These are phyloP conservation scores for Backusella psychrophila DNA, from an alignment of 192 early-diverging fungal genomes.

Conservation along the genomic window DNA sequence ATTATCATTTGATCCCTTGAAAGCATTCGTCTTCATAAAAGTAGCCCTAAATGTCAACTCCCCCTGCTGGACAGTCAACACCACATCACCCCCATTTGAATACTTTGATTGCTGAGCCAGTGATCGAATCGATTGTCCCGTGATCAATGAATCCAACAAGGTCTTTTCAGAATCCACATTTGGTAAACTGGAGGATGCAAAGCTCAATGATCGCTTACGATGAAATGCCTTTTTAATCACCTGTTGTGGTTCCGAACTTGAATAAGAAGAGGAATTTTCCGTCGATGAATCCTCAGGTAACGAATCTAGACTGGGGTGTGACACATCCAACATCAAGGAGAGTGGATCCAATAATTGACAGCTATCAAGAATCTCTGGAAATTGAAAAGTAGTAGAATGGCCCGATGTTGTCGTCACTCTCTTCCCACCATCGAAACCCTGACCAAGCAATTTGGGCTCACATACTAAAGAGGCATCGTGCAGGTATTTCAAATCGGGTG, in stretches of 20 bases:
- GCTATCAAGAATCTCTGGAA: conserved; percentile 18
- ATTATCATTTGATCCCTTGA: not conserved
- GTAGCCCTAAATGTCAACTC: conserved; percentile 37
- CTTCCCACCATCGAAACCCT: not conserved
- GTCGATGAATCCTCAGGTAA: not conserved
- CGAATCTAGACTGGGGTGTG: not conserved
- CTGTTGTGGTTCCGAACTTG: not conserved
- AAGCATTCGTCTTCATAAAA: not conserved
- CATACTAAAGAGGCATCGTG: conserved; percentile 29
- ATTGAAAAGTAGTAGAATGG: not conserved
- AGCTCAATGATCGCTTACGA: conserved; percentile 29
- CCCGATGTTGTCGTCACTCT: not conserved
- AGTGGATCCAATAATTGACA: conserved; percentile 9
- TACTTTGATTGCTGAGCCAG: not conserved
- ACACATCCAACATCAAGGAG: not conserved
- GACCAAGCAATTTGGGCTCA: conserved; percentile 24
- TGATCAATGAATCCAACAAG: not conserved
- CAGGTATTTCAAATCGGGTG: conserved; percentile 23
- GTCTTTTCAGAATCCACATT: not conserved
- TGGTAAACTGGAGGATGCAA: conserved; percentile 6
- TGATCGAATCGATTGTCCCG: not conserved
- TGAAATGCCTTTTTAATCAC: not conserved
- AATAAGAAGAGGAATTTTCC: not conserved
- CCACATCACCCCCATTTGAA: conserved; percentile 17
- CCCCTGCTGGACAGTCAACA: conserved; percentile 33